phyloP scores from a whole-genome alignment of 495 filamentous ascomycete species.

The Parachaetomium inaequale region DNA sequence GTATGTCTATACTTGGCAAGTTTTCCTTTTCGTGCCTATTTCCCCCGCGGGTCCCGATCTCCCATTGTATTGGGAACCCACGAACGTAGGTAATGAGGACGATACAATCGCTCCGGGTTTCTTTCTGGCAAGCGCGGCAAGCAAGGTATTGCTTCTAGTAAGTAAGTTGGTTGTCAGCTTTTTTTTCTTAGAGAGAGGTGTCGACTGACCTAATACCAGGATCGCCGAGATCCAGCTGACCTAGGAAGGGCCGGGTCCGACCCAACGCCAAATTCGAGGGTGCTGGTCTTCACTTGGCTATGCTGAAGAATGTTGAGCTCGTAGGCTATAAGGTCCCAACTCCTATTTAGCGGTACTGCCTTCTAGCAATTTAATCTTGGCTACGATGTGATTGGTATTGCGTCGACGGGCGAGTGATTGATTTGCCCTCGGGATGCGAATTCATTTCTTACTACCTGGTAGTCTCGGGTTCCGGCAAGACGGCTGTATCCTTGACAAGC shows the following conservation, averaged over 20 bases:
- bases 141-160: conserved; percentile 47
- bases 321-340: conserved; percentile 65
- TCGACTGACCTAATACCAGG: conserved; percentile 37
- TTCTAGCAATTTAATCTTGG: conserved; percentile 71
- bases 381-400: conserved; percentile 78
- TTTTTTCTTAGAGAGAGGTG: not conserved
- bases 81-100: no score
- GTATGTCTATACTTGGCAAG: no score
- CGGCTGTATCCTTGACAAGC: conserved; percentile 77
- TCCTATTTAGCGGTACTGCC: conserved; percentile 77
- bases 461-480: conserved; percentile 83
- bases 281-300: conserved; percentile 79
- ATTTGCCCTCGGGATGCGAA: not conserved
- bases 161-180: conserved; percentile 32
- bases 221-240: conserved; percentile 54
- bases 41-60: no score
- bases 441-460: not conserved
- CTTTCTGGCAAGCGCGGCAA: conserved; percentile 33
- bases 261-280: conserved; percentile 64
- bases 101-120: no score
- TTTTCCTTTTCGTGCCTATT: no score
- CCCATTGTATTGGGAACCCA: no score
- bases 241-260: conserved; percentile 57
- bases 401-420: conserved; percentile 75
- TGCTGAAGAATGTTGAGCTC: conserved; percentile 72